Conservation (phyloP, 2,329 filamentous ascomycete species). For the Curvularia sp. region DNA sequence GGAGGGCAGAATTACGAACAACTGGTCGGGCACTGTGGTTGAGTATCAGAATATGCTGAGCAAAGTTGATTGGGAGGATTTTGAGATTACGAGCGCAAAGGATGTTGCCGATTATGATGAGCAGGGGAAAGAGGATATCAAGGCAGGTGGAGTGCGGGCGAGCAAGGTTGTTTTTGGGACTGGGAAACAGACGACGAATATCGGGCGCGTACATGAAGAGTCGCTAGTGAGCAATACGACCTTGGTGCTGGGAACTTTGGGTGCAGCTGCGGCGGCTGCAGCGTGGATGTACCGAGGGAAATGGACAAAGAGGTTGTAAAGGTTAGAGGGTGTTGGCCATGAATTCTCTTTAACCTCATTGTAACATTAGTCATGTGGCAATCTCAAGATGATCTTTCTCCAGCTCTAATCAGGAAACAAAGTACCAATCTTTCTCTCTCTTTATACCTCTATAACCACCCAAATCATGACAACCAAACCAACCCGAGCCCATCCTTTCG, state of each 20-base stretch:
- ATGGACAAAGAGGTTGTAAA: slow-evolving; percentile 24
- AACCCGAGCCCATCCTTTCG: no score
- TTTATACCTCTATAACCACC: not conserved
- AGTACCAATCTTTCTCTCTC: no score
- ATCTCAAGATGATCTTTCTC: no score
- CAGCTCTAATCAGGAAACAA: no score
- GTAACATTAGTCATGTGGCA: no score
- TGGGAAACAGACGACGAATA: slow-evolving; percentile 45
- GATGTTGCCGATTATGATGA: not conserved
- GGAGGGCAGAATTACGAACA: slow-evolving; percentile 64
- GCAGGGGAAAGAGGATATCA: not conserved
- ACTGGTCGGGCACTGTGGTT: slow-evolving; percentile 62
- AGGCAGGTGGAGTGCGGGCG: slow-evolving; percentile 28
- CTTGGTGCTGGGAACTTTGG: slow-evolving; percentile 47
- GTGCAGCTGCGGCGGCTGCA: slow-evolving; percentile 48
- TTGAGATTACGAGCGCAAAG: slow-evolving; percentile 36
- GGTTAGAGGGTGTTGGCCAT: not conserved
- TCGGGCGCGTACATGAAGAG: slow-evolving; percentile 58
- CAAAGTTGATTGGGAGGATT: slow-evolving; percentile 57
- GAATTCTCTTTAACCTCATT: no score
- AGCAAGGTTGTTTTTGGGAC: slow-evolving; percentile 43
- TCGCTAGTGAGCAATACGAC: slow-evolving; percentile 51
- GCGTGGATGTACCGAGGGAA: slow-evolving; percentile 37
- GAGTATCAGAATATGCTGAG: slow-evolving; percentile 61
- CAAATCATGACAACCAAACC: not conserved